These are phyloP conservation scores for Candida boidinii DNA, from an alignment of 805 yeast species.

Conservation along the genomic window DNA sequence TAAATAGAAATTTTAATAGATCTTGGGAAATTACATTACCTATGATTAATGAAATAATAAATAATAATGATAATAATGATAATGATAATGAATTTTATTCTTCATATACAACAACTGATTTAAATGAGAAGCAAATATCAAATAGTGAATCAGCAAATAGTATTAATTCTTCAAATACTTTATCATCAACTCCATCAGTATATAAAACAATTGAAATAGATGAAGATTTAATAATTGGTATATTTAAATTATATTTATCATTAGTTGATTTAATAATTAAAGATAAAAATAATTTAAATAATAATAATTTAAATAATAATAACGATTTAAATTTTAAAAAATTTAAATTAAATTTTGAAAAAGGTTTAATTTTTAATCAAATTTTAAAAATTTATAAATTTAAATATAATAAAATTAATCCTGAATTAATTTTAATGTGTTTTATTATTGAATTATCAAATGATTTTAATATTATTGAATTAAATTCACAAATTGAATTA, in stretches of 20 bases:
- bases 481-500: conserved; percentile 16
- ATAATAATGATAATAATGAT: conserved; percentile 1
- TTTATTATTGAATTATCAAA: conserved; percentile 23
- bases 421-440: conserved; percentile 21
- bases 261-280: conserved; percentile 21
- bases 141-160: too few species aligned
- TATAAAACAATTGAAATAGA: conserved; percentile 3
- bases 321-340: neutral
- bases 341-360: conserved; percentile 9
- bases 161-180: too few species aligned
- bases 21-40: conserved; percentile 19
- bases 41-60: conserved; percentile 11
- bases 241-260: conserved; percentile 21
- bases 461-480: conserved; percentile 11
- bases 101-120: too few species aligned
- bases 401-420: conserved; percentile 10
- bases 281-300: conserved; percentile 2
- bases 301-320: neutral
- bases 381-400: conserved; percentile 8
- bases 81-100: too few species aligned
- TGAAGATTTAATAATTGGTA: conserved; percentile 9
- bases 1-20: conserved; percentile 23
- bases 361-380: conserved; percentile 17
- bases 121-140: too few species aligned
- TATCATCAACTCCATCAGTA: too few species aligned